These are phyloP conservation scores for Saccharomycopsis malanga DNA, from an alignment of 805 yeast species.

Conservation along the genomic window DNA sequence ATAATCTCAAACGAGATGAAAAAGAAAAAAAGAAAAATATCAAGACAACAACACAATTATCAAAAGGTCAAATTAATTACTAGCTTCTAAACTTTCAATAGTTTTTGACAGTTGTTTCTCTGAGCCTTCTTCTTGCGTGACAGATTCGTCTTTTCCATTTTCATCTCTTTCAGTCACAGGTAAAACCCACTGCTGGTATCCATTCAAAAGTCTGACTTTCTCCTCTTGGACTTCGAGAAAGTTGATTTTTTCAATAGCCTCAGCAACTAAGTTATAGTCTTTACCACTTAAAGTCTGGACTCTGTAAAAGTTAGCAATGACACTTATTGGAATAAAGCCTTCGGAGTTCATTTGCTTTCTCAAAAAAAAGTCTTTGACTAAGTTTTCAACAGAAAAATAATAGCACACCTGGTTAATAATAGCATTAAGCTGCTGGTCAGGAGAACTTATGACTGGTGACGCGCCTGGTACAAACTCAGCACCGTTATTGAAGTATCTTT, in stretches of 20 bases:
- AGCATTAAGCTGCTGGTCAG: constrained; percentile 8
- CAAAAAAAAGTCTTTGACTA: constrained; percentile 76
- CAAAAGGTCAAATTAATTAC: neutral
- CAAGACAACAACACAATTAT: neutral
- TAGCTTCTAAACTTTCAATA: neutral
- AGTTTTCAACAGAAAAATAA: constrained; percentile 82
- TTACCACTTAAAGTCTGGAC: constrained; percentile 60
- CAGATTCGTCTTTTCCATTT: constrained; percentile 12
- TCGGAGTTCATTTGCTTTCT: constrained; percentile 73
- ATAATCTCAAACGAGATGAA: neutral
- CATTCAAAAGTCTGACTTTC: constrained; percentile 52
- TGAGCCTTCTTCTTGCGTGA: too few species aligned
- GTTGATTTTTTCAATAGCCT: constrained; percentile 37
- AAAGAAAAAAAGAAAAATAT: neutral
- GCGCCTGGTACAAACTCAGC: constrained; percentile 4
- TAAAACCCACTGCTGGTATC: constrained; percentile 64
- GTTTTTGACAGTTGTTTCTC: too few species aligned
- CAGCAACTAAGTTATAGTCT: constrained; percentile 44
- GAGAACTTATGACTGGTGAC: neutral
- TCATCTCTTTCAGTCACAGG: constrained; percentile 14
- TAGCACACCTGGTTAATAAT: constrained; percentile 67
- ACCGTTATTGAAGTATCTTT: neutral
- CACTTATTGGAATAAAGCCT: constrained; percentile 62
- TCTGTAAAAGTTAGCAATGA: constrained; percentile 68
- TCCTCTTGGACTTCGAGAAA: constrained; percentile 33